These are phyloP conservation scores for Talaromyces funiculosus DNA, from an alignment of 2,329 filamentous ascomycete genomes.

Conservation along the genomic window DNA sequence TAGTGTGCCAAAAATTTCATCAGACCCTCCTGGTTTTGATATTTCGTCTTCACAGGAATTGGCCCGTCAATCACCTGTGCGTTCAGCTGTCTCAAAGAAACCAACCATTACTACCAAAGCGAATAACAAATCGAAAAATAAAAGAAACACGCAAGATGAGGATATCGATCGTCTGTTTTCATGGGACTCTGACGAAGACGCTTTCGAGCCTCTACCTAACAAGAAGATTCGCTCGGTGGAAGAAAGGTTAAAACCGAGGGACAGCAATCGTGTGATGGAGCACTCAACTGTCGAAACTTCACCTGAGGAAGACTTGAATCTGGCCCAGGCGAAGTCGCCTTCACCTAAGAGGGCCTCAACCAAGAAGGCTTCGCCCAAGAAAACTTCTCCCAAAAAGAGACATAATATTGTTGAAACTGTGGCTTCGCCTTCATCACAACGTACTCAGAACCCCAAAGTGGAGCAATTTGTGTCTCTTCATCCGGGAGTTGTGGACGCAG, in stretches of 20 bases:
- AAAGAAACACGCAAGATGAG: constrained; percentile 16
- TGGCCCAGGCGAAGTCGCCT: background rate
- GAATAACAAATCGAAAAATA: constrained; percentile 25
- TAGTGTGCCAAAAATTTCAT: background rate
- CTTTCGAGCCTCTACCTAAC: constrained; percentile 19
- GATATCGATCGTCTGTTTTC: constrained; percentile 12
- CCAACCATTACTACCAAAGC: constrained; percentile 28
- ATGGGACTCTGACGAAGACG: constrained; percentile 20
- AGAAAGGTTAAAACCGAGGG: background rate
- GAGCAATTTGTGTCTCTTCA: constrained; percentile 30
- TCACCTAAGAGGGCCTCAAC: background rate
- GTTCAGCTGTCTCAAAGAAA: constrained; percentile 4
- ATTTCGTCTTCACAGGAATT: background rate
- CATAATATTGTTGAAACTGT: background rate
- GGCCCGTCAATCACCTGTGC: constrained; percentile 4
- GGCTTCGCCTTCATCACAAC: constrained; percentile 16
- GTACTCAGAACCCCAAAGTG: constrained; percentile 20
- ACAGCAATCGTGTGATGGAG: background rate
- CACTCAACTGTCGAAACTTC: background rate
- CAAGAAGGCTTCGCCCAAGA: background rate
- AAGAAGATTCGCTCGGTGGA: background rate
- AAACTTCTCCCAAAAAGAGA: background rate
- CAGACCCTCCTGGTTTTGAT: background rate
- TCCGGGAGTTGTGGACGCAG: constrained; percentile 20
- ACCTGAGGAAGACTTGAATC: background rate